phyloP scores from a whole-genome alignment of 768 basidiomycete species.

The Pleurotus salmoneostramineus region DNA sequence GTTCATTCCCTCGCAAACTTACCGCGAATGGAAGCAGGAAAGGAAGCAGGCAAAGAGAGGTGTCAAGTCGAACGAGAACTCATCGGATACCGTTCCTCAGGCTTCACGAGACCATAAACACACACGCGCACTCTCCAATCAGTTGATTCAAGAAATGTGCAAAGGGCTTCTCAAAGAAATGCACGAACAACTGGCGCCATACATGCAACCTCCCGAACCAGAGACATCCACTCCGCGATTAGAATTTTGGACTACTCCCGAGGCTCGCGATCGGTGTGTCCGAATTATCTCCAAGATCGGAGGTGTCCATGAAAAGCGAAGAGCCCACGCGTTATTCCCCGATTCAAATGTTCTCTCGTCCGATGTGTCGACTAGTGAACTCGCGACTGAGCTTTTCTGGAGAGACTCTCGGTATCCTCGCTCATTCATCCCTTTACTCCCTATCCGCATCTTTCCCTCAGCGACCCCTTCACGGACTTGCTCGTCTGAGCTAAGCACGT shows the following conservation, averaged over 20 bases:
- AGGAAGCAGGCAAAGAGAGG: not conserved
- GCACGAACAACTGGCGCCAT: constrained; percentile 35
- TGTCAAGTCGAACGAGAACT: constrained; percentile 8
- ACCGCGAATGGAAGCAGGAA: constrained; percentile 55
- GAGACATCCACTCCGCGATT: constrained; percentile 21
- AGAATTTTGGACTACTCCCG: constrained; percentile 78
- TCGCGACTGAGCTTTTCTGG: constrained; percentile 55
- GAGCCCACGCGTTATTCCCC: constrained; percentile 60
- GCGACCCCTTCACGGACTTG: constrained; percentile 11
- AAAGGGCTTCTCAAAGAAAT: constrained; percentile 62
- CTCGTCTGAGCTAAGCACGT: not conserved
- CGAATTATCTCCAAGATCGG: constrained; percentile 83
- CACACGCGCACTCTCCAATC: constrained; percentile 65
- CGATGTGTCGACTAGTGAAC: constrained; percentile 11
- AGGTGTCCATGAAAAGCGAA: constrained; percentile 58
- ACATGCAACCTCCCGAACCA: constrained; percentile 7
- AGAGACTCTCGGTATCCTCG: constrained; percentile 50
- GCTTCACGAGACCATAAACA: constrained; percentile 44
- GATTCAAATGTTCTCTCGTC: constrained; percentile 6
- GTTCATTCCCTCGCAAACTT: constrained; percentile 57
- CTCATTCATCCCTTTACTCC: constrained; percentile 53
- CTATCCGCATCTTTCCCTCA: constrained; percentile 48
- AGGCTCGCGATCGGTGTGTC: constrained; percentile 69
- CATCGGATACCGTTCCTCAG: constrained; percentile 16
- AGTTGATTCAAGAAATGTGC: constrained; percentile 73